Conservation (phyloP, 2,329 filamentous ascomycete genomes). For the Beauveria pseudobassiana region DNA sequence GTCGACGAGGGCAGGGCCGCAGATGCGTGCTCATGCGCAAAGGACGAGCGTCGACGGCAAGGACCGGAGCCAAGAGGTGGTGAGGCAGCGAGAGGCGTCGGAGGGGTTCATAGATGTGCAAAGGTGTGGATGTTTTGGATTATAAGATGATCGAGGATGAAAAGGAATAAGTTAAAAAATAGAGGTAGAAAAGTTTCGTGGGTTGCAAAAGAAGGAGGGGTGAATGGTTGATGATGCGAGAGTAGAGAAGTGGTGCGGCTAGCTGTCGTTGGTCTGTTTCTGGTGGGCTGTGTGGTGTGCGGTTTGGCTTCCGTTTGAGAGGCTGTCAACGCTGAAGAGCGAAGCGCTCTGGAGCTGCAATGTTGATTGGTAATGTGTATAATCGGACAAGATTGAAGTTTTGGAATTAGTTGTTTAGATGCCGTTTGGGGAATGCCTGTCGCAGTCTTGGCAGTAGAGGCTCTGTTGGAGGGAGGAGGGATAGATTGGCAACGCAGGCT, state of each 20-base stretch:
- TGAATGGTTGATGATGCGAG: constrained; percentile 1
- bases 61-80: not conserved
- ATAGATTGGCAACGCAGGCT: not conserved
- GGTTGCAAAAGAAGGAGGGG: constrained; percentile 1
- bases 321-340: not conserved
- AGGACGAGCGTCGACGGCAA: not conserved
- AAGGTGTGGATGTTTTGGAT: not conserved
- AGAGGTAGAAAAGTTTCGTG: not conserved
- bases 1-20: constrained; percentile 1
- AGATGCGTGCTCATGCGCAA: constrained; percentile 8
- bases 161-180: too few species aligned
- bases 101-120: not conserved
- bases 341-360: not conserved
- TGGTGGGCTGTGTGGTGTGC: not conserved
- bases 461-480: not conserved
- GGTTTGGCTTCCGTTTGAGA: constrained; percentile 3
- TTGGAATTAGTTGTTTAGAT: not conserved
- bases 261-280: constrained; percentile 4
- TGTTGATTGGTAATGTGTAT: not conserved
- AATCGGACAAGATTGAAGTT: too few species aligned
- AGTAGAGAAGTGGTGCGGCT: constrained; percentile 1
- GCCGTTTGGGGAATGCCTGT: not conserved
- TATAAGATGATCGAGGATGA: not conserved
- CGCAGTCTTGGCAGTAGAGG: not conserved
- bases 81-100: not conserved